phyloP scores from a whole-genome alignment of 768 basidiomycete genomes.

The Podaxis sp. region DNA sequence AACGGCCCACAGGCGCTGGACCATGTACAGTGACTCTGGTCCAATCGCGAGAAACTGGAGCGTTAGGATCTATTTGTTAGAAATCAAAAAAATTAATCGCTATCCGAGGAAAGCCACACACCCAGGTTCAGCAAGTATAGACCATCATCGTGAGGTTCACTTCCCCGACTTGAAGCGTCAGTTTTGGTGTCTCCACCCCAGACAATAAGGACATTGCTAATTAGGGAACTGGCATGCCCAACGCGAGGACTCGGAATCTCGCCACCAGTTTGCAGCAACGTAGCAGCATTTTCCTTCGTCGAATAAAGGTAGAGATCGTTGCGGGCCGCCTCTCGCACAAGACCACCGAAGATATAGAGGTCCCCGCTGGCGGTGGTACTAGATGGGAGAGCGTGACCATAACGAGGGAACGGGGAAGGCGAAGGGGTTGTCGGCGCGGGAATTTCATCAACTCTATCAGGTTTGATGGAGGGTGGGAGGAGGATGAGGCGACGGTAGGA shows the following conservation, averaged over 20 bases:
- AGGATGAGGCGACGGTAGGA: constrained; percentile 71
- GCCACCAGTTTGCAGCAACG: constrained; percentile 83
- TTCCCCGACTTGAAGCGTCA: constrained; percentile 59
- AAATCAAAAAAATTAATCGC: constrained; percentile 7
- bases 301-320: constrained; percentile 95
- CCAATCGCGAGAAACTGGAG: constrained; percentile 90
- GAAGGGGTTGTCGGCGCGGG: constrained; percentile 67
- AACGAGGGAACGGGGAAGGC: constrained; percentile 91
- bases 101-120: constrained; percentile 37
- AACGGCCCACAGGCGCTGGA: constrained; percentile 80
- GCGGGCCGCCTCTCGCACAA: constrained; percentile 84
- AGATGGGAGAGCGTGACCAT: constrained; percentile 90
- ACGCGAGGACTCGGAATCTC: constrained; percentile 88
- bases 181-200: constrained; percentile 99
- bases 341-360: constrained; percentile 94
- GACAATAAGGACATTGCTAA: constrained; percentile 92
- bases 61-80: neutral
- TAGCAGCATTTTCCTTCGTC: constrained; percentile 73
- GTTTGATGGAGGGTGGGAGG: constrained; percentile 61
- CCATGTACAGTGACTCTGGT: constrained; percentile 80
- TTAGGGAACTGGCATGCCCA: constrained; percentile 95
- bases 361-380: constrained; percentile 79
- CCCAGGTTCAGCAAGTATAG: constrained; percentile 93
- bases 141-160: constrained; percentile 77
- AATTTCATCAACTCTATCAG: constrained; percentile 45